Evolutionary conservation across 2,329 filamentous ascomycete species (phyloP).

Genomic region (Talaromyces marneffei): DNA sequence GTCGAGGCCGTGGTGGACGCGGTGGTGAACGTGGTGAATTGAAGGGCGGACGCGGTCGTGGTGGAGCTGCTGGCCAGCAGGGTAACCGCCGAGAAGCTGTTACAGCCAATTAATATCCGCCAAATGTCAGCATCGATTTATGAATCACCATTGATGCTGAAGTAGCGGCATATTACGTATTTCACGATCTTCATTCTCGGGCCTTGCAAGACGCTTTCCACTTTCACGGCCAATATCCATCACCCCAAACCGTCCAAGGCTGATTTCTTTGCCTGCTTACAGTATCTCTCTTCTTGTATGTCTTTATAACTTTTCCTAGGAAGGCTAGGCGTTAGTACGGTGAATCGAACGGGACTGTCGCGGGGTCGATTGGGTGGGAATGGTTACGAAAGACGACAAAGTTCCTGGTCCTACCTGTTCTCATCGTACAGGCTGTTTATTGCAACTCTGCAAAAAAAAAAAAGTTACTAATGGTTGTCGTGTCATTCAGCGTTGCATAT

Average conservation of each 20-base stretch:
- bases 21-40: conserved; percentile 30
- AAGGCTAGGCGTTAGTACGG: conserved; percentile 28
- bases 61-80: conserved; percentile 22
- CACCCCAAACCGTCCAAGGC: conserved; percentile 2
- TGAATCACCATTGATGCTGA: neutral
- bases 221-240: neutral
- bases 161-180: neutral
- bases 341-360: neutral
- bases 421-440: neutral
- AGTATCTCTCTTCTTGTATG: conserved; percentile 18
- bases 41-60: conserved; percentile 29
- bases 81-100: conserved; percentile 26
- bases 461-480: conserved; percentile 17
- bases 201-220: neutral
- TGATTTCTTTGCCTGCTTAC: conserved; percentile 14
- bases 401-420: conserved; percentile 5
- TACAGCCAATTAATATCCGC: conserved; percentile 18
- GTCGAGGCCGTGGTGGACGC: conserved; percentile 23
- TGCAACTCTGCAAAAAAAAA: neutral
- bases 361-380: conserved; percentile 29
- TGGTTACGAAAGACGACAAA: neutral
- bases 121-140: too few species aligned
- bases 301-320: conserved; percentile 13
- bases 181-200: neutral
- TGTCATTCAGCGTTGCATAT: conserved; percentile 33